phyloP scores from a whole-genome alignment of 202 grass and related monocot species.

The Eragrostis tef region DNA sequence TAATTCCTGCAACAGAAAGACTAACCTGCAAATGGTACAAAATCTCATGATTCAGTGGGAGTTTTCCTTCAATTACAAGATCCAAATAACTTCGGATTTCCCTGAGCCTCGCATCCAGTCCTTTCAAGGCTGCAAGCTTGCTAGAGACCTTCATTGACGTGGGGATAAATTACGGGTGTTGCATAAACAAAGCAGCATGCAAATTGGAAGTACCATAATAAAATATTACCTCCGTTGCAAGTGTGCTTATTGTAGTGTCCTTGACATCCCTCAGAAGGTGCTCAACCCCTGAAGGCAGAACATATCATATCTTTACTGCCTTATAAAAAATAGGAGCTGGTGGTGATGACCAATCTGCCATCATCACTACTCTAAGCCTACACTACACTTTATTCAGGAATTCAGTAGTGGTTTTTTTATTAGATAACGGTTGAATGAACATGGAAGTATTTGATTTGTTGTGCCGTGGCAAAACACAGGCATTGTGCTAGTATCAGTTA shows the following conservation, averaged over 20 bases:
- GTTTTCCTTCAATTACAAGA: slow-evolving; percentile 89
- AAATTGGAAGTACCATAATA: neutral
- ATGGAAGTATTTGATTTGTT: too few relatives aligned
- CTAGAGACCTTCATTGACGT: slow-evolving; percentile 68
- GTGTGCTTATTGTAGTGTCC: slow-evolving; percentile 94
- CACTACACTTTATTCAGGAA: too few relatives aligned
- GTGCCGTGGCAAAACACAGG: neutral
- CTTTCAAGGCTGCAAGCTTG: slow-evolving; percentile 91
- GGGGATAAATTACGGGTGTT: slow-evolving; percentile 38
- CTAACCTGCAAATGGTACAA: slow-evolving; percentile 95
- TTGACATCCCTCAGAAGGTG: slow-evolving; percentile 96
- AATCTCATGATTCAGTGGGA: slow-evolving; percentile 96
- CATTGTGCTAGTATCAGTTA: slow-evolving; percentile 16
- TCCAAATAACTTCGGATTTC: slow-evolving; percentile 90
- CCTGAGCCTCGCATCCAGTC: slow-evolving; percentile 79
- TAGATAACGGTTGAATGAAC: too few relatives aligned
- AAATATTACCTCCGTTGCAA: slow-evolving; percentile 82
- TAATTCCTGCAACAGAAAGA: neutral
- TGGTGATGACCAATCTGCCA: too few relatives aligned
- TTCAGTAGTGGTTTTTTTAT: too few relatives aligned
- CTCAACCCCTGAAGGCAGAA: slow-evolving; percentile 73
- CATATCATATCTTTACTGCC: neutral
- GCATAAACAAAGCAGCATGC: slow-evolving; percentile 1
- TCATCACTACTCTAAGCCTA: too few relatives aligned
- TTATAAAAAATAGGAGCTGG: too few relatives aligned